Evolutionary conservation across 345 rosid genomes (phyloP).

Genomic region (Citrus mangshanensis): DNA sequence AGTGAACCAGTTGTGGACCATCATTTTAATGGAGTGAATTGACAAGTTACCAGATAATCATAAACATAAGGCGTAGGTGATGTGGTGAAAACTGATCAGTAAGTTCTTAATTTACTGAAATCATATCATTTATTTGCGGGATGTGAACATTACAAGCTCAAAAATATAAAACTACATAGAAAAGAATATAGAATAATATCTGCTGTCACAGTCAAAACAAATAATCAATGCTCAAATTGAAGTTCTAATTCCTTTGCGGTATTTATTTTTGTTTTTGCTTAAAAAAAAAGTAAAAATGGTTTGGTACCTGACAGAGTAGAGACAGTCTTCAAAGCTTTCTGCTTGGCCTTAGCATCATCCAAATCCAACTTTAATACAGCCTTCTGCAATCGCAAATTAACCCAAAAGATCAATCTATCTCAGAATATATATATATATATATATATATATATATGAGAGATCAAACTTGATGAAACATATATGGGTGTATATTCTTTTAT

Average conservation of each 20-base stretch:
- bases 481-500: background rate
- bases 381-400: slow-evolving; percentile 52
- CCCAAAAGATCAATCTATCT: slow-evolving; percentile 6
- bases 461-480: background rate
- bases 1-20: background rate
- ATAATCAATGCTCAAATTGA: background rate
- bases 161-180: background rate
- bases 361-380: slow-evolving; percentile 70
- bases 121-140: background rate
- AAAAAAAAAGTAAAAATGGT: background rate
- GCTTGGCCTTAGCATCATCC: slow-evolving; percentile 74
- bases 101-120: background rate
- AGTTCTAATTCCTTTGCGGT: background rate
- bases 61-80: background rate
- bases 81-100: background rate
- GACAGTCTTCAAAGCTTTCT: slow-evolving; percentile 82
- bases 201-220: background rate
- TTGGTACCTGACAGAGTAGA: slow-evolving; percentile 72
- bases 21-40: background rate
- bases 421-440: background rate
- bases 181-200: background rate
- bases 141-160: background rate
- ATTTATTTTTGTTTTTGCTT: background rate
- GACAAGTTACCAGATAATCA: background rate
- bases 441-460: background rate